Conservation (phyloP, 495 filamentous ascomycete species). For the Entonaema liquescens region DNA sequence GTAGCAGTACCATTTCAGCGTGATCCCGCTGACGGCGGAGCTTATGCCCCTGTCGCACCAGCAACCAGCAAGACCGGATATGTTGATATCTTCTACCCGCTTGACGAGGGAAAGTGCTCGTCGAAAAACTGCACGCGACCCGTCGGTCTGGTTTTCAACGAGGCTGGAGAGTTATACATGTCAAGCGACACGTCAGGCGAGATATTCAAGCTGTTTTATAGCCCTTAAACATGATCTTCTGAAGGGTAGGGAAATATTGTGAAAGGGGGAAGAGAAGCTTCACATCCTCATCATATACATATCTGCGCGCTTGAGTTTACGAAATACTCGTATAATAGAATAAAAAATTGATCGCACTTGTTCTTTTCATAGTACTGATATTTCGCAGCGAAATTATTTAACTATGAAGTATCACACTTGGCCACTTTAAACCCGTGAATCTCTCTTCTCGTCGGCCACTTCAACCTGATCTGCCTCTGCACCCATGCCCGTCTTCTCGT, state of each 20-base stretch:
- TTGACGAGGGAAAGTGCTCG: slow-evolving; percentile 50
- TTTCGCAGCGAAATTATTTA: neutral
- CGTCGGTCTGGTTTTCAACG: slow-evolving; percentile 63
- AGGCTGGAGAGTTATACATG: slow-evolving; percentile 60
- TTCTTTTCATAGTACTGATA: neutral
- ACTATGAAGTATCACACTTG: neutral
- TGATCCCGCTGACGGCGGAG: slow-evolving; percentile 40
- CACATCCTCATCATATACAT: no score
- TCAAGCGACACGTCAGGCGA: slow-evolving; percentile 67
- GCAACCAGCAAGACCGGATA: slow-evolving; percentile 53
- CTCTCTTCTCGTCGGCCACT: slow-evolving; percentile 22
- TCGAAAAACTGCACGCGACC: slow-evolving; percentile 62
- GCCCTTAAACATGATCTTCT: neutral
- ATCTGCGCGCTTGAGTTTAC: neutral
- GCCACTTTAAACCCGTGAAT: neutral
- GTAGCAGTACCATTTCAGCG: slow-evolving; percentile 54
- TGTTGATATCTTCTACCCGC: slow-evolving; percentile 61
- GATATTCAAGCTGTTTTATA: slow-evolving; percentile 58
- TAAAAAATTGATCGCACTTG: neutral
- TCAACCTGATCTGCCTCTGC: slow-evolving; percentile 32
- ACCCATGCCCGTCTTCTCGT: slow-evolving; percentile 37
- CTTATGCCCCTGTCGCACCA: slow-evolving; percentile 49
- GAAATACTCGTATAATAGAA: neutral
- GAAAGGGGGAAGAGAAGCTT: neutral
- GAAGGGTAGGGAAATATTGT: neutral